Percentiles rank a stretch among this genome's conserved stretches.
Conservation (phyloP, 1,139 yeast genomes). For the Scheffersomyces parashehatae region DNA sequence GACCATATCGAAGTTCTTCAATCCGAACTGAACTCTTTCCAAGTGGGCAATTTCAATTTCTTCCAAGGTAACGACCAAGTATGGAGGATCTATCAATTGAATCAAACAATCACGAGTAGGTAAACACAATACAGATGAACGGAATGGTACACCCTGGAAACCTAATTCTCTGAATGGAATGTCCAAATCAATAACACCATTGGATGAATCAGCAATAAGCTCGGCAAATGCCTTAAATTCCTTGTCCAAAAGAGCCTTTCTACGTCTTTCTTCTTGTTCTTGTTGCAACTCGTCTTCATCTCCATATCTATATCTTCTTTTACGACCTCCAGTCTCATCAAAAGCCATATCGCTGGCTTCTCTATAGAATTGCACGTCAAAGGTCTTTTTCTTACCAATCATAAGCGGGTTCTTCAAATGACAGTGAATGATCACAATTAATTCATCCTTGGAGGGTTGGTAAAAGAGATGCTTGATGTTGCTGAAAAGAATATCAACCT, state of each 20-base stretch:
- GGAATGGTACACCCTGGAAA: conserved; percentile 95
- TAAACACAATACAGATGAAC: conserved; percentile 92
- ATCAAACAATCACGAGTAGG: conserved; percentile 97
- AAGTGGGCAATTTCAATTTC: conserved; percentile 94
- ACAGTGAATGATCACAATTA: conserved; percentile 89
- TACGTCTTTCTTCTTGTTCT: conserved; percentile 96
- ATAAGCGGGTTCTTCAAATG: conserved; percentile 90
- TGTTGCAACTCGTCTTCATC: conserved; percentile 98
- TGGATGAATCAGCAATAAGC: conserved; percentile 82
- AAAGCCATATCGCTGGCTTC: conserved; percentile 96
- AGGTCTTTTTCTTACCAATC: conserved; percentile 94
- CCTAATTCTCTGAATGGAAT: conserved; percentile 96
- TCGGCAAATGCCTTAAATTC: conserved; percentile 92
- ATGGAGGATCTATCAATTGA: conserved; percentile 93
- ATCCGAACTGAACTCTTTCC: conserved; percentile 96
- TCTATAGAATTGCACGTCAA: conserved; percentile 92
- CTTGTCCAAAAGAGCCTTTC: conserved; percentile 86
- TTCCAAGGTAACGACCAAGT: conserved; percentile 82
- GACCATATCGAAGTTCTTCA: conserved; percentile 93
- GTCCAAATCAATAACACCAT: conserved; percentile 82
- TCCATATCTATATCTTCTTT: conserved; percentile 88
- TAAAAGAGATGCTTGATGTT: conserved; percentile 92
- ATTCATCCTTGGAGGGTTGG: conserved; percentile 95
- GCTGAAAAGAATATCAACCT: conserved; percentile 83
- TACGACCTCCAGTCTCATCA: conserved; percentile 96